Conservation (phyloP, 73 alveolate genomes). For the Paramecium pentaurelia region DNA sequence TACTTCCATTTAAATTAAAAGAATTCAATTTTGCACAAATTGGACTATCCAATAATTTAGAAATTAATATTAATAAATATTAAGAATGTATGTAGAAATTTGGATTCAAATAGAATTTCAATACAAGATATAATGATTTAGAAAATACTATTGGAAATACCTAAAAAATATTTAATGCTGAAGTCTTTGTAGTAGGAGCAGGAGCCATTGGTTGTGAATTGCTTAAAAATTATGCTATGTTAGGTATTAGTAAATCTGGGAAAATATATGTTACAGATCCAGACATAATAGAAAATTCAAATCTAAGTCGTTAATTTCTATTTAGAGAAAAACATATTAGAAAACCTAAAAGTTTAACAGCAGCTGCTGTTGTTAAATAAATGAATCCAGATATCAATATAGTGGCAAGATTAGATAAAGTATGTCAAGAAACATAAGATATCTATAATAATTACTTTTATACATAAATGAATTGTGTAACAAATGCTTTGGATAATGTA, state of each 20-base stretch:
- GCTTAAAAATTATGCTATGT: slow-evolving; percentile 89
- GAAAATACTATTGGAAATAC: neutral
- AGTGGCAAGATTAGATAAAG: slow-evolving; percentile 84
- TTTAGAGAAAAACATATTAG: slow-evolving; percentile 84
- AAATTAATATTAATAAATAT: neutral
- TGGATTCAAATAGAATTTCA: neutral
- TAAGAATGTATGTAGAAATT: neutral
- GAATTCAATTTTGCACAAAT: neutral
- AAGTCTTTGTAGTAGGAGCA: slow-evolving; percentile 99
- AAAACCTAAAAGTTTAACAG: slow-evolving; percentile 82
- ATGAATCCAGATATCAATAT: slow-evolving; percentile 82
- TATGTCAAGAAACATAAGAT: slow-evolving; percentile 93
- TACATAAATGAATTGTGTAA: slow-evolving; percentile 87
- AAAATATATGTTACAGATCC: slow-evolving; percentile 75
- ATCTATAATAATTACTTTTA: slow-evolving; percentile 95
- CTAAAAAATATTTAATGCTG: slow-evolving; percentile 28
- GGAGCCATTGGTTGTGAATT: slow-evolving; percentile 99
- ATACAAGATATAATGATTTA: neutral
- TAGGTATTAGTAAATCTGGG: slow-evolving; percentile 87
- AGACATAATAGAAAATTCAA: slow-evolving; percentile 98
- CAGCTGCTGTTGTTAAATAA: slow-evolving; percentile 87
- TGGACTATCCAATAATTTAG: neutral
- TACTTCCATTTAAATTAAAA: neutral
- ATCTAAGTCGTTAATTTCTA: slow-evolving; percentile 97
- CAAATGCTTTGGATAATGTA: slow-evolving; percentile 97